Evolutionary conservation across 805 yeast genomes (phyloP).

Genomic region (Starmerella sp.): DNA sequence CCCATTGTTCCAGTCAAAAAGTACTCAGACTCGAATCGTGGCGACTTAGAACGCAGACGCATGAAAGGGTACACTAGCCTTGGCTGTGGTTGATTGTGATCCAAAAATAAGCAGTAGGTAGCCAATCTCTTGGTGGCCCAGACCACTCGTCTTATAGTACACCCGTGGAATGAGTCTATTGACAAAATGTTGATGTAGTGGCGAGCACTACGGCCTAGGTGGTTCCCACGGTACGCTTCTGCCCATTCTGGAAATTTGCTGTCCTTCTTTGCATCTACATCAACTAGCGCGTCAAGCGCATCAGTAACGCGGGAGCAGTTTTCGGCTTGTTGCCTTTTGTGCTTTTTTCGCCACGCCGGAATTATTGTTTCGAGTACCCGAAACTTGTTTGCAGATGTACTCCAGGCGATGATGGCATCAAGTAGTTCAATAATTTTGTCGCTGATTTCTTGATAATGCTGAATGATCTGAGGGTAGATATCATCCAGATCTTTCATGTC

Average conservation of each 20-base stretch:
- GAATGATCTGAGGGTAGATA: slow-evolving; percentile 3
- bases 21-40: slow-evolving; percentile 12
- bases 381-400: slow-evolving; percentile 20
- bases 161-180: slow-evolving; percentile 9
- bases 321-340: not conserved
- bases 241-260: not conserved
- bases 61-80: slow-evolving; percentile 6
- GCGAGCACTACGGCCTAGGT: not conserved
- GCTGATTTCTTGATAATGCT: slow-evolving; percentile 10
- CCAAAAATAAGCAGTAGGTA: slow-evolving; percentile 6
- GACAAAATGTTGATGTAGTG: slow-evolving; percentile 5
- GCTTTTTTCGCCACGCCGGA: slow-evolving; percentile 8
- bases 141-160: not conserved
- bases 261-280: not conserved
- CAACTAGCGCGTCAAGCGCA: not conserved
- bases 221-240: not conserved
- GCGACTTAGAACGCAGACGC: slow-evolving; percentile 2
- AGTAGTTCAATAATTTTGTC: slow-evolving; percentile 10
- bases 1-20: not conserved
- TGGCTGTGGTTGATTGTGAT: slow-evolving; percentile 4
- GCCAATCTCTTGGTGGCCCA: not conserved
- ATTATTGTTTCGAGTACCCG: slow-evolving; percentile 15
- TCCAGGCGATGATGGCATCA: slow-evolving; percentile 16
- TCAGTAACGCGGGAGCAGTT: not conserved
- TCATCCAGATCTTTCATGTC: slow-evolving; percentile 10